Evolutionary conservation across 495 filamentous ascomycete species (phyloP).

Genomic region (Aspergillus affinis): DNA sequence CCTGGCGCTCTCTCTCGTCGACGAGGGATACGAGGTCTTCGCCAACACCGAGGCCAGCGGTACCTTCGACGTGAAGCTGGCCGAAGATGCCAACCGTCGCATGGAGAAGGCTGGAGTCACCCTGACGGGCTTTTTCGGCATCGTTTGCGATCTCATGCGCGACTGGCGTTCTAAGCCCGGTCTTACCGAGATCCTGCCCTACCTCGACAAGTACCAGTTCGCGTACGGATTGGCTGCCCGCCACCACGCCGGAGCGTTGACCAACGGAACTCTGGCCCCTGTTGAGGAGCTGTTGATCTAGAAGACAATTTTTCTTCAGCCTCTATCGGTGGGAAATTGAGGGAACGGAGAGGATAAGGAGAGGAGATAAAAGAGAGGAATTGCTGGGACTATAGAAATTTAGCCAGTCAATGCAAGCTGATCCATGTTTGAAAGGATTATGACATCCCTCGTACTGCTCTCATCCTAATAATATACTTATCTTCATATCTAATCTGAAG

Average conservation of each 20-base stretch:
- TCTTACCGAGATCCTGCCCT: slow-evolving; percentile 59
- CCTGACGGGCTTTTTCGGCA: slow-evolving; percentile 61
- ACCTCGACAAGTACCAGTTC: slow-evolving; percentile 58
- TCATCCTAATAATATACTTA: too few relatives aligned
- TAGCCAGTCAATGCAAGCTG: too few relatives aligned
- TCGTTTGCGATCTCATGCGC: slow-evolving; percentile 72
- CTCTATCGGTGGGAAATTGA: neutral
- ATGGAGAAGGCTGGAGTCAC: slow-evolving; percentile 70
- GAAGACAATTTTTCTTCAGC: too few relatives aligned
- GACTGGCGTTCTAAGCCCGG: slow-evolving; percentile 76
- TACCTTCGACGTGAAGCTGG: slow-evolving; percentile 55
- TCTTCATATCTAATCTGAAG: too few relatives aligned
- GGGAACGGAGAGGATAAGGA: neutral
- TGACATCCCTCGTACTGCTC: too few relatives aligned
- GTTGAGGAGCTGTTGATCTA: slow-evolving; percentile 34
- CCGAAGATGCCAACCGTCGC: slow-evolving; percentile 61
- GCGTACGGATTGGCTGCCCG: slow-evolving; percentile 51
- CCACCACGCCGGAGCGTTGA: slow-evolving; percentile 46
- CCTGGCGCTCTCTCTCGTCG: slow-evolving; percentile 67
- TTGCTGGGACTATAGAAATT: too few relatives aligned
- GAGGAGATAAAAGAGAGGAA: too few relatives aligned
- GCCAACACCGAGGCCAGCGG: slow-evolving; percentile 74
- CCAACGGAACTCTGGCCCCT: slow-evolving; percentile 43
- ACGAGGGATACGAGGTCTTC: slow-evolving; percentile 74
- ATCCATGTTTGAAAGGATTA: too few relatives aligned